Conservation (phyloP, 108 stramenopile genomes). For the Fistulifera pelliculosa region DNA sequence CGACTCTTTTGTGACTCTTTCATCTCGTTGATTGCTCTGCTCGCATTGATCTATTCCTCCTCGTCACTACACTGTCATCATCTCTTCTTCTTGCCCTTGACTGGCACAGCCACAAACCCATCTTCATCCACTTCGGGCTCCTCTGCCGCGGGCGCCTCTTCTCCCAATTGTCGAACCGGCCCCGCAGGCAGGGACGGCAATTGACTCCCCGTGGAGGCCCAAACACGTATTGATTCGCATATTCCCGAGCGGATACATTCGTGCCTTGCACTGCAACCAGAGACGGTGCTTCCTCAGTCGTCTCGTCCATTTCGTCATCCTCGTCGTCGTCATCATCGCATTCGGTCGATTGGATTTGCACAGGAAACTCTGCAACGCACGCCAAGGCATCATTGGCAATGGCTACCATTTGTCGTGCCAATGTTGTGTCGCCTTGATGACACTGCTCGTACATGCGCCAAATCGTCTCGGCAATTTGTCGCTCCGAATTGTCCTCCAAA, state of each 20-base stretch:
- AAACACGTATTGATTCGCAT: background rate
- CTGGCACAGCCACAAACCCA: background rate
- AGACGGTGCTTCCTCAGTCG: background rate
- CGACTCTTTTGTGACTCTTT: too few relatives aligned
- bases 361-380: conserved; percentile 21
- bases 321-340: conserved; percentile 63
- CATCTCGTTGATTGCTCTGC: too few relatives aligned
- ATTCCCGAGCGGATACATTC: background rate
- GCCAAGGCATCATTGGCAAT: conserved; percentile 35
- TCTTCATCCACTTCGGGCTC: background rate
- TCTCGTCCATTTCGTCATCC: conserved; percentile 14
- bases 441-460: conserved; percentile 69
- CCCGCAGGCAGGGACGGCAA: background rate
- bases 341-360: conserved; percentile 45
- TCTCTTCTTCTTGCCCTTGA: background rate
- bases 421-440: conserved; percentile 40
- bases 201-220: background rate
- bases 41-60: too few relatives aligned
- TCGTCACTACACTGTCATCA: too few relatives aligned
- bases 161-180: conserved; percentile 4
- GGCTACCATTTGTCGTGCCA: conserved; percentile 42
- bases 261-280: background rate
- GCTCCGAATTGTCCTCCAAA: conserved; percentile 69
- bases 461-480: conserved; percentile 60
- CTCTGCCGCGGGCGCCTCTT: background rate